phyloP scores from a whole-genome alignment of 148 eudicot genomes.

The Rhododendron ovatum region DNA sequence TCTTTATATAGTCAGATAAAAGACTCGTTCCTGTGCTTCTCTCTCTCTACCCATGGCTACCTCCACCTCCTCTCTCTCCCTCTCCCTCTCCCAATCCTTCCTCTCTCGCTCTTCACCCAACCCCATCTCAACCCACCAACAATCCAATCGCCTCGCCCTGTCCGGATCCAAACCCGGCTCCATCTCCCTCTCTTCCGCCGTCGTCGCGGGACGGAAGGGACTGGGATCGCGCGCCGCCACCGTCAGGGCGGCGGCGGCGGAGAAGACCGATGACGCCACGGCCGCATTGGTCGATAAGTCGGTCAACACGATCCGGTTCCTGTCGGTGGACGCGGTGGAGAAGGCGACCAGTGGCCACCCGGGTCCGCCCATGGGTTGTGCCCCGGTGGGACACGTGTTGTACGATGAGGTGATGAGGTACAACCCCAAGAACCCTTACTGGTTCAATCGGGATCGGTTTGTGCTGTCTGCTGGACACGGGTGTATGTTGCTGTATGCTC shows the following conservation, averaged over 20 bases:
- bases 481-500: too few species aligned
- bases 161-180: not conserved
- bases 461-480: too few species aligned
- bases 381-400: too few species aligned
- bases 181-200: not conserved
- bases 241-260: not conserved
- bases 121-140: not conserved
- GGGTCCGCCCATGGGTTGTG: too few species aligned
- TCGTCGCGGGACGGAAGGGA: not conserved
- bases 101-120: slow-evolving; percentile 12
- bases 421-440: too few species aligned
- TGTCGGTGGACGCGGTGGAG: slow-evolving; percentile 63
- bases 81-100: not conserved
- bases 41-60: slow-evolving; percentile 5
- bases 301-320: slow-evolving; percentile 3
- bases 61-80: not conserved
- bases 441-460: too few species aligned
- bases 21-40: not conserved
- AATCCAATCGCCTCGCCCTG: not conserved
- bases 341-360: slow-evolving; percentile 52
- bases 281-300: not conserved
- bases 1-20: too few species aligned
- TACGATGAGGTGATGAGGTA: too few species aligned
- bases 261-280: not conserved
- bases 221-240: not conserved